Evolutionary conservation across 2,329 filamentous ascomycete species (phyloP), one percentile per base, ranked within the genome.

Genomic region (Biscogniauxia mediterranea): DNA sequence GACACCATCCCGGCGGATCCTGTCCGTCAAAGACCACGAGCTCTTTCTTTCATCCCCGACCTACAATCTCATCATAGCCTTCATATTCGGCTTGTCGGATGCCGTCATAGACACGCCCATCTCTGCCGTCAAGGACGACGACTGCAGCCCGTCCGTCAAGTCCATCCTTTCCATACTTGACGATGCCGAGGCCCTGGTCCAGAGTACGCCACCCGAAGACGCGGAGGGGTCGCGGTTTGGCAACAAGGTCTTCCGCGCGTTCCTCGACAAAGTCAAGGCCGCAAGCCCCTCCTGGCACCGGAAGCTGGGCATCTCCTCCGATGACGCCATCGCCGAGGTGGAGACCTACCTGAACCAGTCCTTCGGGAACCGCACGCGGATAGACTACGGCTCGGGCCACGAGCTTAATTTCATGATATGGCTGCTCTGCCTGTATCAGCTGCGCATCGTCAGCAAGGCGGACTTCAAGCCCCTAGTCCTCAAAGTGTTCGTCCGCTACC

Each of bases 341-440:
- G 89, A 89, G 0, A 86, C 88, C 28, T 99, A 99, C 76, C 83
- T 99, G 38, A 79, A 85, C 65, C 85, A 96, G 71, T 89, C 91
- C 0, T 93, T 98, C 66, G 95, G 95, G 53, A 97, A 96, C 73
- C 85, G 89, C 52, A 85, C 85, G 56, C 86, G 94, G 50, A 95
- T 99, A 71, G 95, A 99, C 79, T 99, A 99, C 75, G 95, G 95
- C 56, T 97, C 93, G 0, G 95, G 95, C 2, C 95, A 99, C 76
- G 95, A 99, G 78, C 85, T 99, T 64, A 98, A 99, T 80, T 98
- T 99, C 78, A 83, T 94, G 75, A 89, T 97, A 73, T 99, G 94
- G 93, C 84, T 98, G 42, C 85, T 99, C n/a, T 97, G 92, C 72
- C 87, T 99, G 0, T 92, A 95, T 74, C 90, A 94, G 71, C 82